Percentiles rank a stretch among this genome's conserved stretches.
Evolutionary conservation across 2,329 filamentous ascomycete species (phyloP).

Genomic region (Fusarium sp.): DNA sequence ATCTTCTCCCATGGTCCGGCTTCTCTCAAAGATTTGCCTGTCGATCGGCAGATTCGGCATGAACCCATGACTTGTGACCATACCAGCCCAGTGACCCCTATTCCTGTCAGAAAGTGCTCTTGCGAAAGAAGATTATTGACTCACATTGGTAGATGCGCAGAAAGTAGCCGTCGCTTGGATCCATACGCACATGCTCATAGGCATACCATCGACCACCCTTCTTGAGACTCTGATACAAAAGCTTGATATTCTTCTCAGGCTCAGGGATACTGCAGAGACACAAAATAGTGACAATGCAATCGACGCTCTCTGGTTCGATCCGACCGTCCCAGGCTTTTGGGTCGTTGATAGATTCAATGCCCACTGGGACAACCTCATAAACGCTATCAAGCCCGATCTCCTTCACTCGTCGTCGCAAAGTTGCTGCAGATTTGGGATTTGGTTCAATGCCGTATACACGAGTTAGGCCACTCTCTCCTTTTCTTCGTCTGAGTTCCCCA

Average conservation of each 20-base stretch:
- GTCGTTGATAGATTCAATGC: conserved; percentile 67
- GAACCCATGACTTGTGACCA: conserved; percentile 65
- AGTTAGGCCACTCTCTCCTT: conserved; percentile 47
- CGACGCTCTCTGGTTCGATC: conserved; percentile 63
- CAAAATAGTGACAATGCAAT: conserved; percentile 69
- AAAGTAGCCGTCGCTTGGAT: conserved; percentile 50
- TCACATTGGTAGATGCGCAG: conserved; percentile 64
- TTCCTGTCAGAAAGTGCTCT: conserved; percentile 5
- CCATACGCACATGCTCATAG: conserved; percentile 67
- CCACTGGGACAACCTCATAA: conserved; percentile 72
- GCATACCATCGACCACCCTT: conserved; percentile 71
- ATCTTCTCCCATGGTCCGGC: conserved; percentile 63
- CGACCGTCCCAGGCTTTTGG: conserved; percentile 56
- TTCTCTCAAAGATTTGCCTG: conserved; percentile 57
- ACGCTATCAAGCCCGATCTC: conserved; percentile 64
- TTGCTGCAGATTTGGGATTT: conserved; percentile 63
- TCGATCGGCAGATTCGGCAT: conserved; percentile 63
- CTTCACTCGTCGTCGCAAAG: conserved; percentile 59
- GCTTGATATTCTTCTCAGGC: conserved; percentile 64
- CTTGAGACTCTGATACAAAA: conserved; percentile 68
- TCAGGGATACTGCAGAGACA: conserved; percentile 73
- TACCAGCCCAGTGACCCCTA: conserved; percentile 62
- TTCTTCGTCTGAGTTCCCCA: conserved; percentile 38
- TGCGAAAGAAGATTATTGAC: conserved; percentile 39
- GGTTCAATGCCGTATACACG: conserved; percentile 74